phyloP scores from a whole-genome alignment of 306 rosid genomes.

The Hippophae gyantsensis region DNA sequence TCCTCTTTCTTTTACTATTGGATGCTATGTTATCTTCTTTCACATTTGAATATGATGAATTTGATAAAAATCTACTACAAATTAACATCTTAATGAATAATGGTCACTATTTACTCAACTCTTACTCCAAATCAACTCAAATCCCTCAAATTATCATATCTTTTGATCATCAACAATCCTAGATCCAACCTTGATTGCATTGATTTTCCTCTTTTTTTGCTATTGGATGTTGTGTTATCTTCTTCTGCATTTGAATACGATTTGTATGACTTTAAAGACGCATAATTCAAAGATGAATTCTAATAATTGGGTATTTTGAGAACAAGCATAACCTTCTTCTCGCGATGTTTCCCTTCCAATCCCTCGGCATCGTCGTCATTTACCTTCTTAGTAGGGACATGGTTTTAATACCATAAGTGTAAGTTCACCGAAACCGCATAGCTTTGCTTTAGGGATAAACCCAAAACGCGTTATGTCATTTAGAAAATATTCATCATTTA shows the following conservation, averaged over 20 bases:
- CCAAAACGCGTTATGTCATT: too few relatives aligned
- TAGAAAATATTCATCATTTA: too few relatives aligned
- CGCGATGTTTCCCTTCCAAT: constrained; percentile 33
- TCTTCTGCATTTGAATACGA: constrained; percentile 40
- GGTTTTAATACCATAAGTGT: not conserved
- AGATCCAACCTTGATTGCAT: constrained; percentile 41
- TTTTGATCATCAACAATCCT: constrained; percentile 17
- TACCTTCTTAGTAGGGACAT: not conserved
- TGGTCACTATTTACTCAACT: too few relatives aligned
- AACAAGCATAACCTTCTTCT: constrained; percentile 54
- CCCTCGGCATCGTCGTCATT: constrained; percentile 15
- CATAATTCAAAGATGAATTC: constrained; percentile 36
- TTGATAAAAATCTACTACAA: too few relatives aligned
- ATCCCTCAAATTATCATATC: constrained; percentile 31
- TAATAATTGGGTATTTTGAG: constrained; percentile 30
- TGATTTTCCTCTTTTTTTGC: constrained; percentile 38
- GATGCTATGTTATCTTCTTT: too few relatives aligned
- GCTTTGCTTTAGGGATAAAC: too few relatives aligned
- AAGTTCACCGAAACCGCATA: too few relatives aligned
- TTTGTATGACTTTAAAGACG: constrained; percentile 29
- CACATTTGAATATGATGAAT: too few relatives aligned
- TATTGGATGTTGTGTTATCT: constrained; percentile 21
- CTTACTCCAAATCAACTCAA: not conserved
- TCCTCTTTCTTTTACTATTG: too few relatives aligned
- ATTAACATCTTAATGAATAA: too few relatives aligned